Base-by-base conservation (phyloP, 257 asterid genomes). In the Scutellaria baicalensis region DNA sequence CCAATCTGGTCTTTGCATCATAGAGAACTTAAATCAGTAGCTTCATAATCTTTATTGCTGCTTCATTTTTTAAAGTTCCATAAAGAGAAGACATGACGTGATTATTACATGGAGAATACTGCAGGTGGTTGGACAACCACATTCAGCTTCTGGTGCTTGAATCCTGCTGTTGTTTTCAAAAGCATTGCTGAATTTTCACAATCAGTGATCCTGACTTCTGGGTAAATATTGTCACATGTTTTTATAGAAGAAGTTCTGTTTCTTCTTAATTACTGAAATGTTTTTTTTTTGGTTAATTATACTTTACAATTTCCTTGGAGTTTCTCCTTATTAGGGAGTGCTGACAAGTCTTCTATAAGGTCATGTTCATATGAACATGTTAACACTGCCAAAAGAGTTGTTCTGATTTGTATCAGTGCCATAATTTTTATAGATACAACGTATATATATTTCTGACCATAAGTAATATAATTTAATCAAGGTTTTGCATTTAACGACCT, bases 151-250 rank as follows among this genome's bases (percentile, higher is more conserved):
- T 91, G 99, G 97, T 89, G 97, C 93, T 80, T 91, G 84, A 91
- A 94, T 83, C 97, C 97, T 69, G 84, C 99, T 50, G 91, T 89
- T 8, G 96, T 91, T 70, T 94, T 91, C 86, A 91, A 82, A 84
- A 82, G 83, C 80, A 86, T 94, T 70, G 86, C 97, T 50, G 90
- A 86, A 47, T 36, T 70, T 81, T 89, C 96, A 59, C 88, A 86
- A 70, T 91, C 99, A n/a, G 97, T 94, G 70, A 88, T 94, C 63
- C 81, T 94, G 66, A 94, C 99, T 68, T 94, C 99, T 1, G 99
- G 99, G 99, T 91, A 82, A 83, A 82, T 77, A 74, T 76, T 47
- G 68, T 72, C 56, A 31, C 18, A 44, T 55, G 39, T 50, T 77
- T 35, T 36, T 52, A 14, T 67, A 21, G 48, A 75, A 21, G 52